Evolutionary conservation across 352 stramenopile genomes (phyloP).

Genomic region (Phytopythium helicoides): DNA sequence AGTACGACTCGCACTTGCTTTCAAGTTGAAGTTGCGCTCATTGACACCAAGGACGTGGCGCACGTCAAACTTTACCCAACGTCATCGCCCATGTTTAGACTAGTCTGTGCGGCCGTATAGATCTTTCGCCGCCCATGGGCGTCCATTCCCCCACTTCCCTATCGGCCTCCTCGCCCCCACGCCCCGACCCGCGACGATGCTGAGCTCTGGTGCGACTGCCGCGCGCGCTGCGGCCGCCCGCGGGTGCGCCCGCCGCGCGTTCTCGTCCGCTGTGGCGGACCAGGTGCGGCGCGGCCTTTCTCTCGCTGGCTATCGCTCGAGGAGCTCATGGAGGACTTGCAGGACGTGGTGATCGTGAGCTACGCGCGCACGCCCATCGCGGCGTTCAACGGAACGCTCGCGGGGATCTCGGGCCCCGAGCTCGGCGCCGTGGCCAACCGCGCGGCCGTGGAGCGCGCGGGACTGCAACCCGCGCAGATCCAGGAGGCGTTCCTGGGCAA

Average conservation of each 20-base stretch:
- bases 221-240: neutral
- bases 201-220: neutral
- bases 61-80: too few species aligned
- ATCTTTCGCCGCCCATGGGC: neutral
- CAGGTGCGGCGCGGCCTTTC: slow-evolving; percentile 1
- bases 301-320: neutral
- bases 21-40: too few species aligned
- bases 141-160: neutral
- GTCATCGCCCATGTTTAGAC: too few species aligned
- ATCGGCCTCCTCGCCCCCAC: too few species aligned
- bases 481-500: slow-evolving; percentile 98
- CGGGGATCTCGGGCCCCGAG: slow-evolving; percentile 84
- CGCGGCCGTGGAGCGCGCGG: slow-evolving; percentile 71
- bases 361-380: slow-evolving; percentile 96
- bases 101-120: too few species aligned
- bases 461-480: slow-evolving; percentile 76
- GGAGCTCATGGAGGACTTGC: neutral
- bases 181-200: too few species aligned
- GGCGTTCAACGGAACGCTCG: slow-evolving; percentile 93
- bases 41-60: too few species aligned
- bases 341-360: slow-evolving; percentile 94
- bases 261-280: slow-evolving; percentile 5
- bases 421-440: slow-evolving; percentile 93
- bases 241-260: slow-evolving; percentile 1
- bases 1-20: too few species aligned